Evolutionary conservation across 192 early-diverging fungal species (phyloP), one percentile per base, ranked within the genome.

Genomic region (Entomortierella chlamydospora): DNA sequence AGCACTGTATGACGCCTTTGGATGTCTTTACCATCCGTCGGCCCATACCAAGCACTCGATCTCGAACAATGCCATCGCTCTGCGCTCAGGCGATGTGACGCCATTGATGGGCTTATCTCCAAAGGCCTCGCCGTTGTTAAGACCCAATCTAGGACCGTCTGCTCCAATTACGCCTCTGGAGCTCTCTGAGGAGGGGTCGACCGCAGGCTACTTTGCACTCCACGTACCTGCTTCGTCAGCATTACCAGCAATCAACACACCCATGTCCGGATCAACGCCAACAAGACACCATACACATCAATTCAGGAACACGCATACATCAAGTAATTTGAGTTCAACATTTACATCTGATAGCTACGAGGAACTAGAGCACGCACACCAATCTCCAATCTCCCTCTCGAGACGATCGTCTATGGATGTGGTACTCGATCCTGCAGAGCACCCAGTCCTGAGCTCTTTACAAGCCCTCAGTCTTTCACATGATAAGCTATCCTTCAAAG

Each of bases 131-230:
- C 76, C 76, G 11, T 56, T 79, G 0, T 17, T 79, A 20, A 61
- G 68, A 31, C 76, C 76, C 22, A 53, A 70, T 20, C 13, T 60
- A 0, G 67, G 76, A 33, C 47, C 76, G 4, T 79, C 76, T 37
- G 67, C 76, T 0, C 76, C 76, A 20, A 79, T 79, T n/a, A 79
- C 76, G 1, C 76, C 76, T 18, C 17, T 79, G 13, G 76, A 79
- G n/a, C 57, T 79, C 5, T 64, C 76, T 18, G 76, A 79, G 5
- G 76, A 79, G 13, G 47, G 34, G 0, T 50, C 68, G 0, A 55
- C 65, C 0, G 12, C 61, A 1, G 76, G 68, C 3, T 79, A 79
- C 39, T 79, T 79, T 70, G 66, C 59, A 23, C 29, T 79, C 2
- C 67, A 70, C 33, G 43, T 28, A 18, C 49, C 68, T 25, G 18